These are phyloP conservation scores for Talaromyces thailandensis DNA, from an alignment of 495 filamentous ascomycete genomes.

Conservation along the genomic window DNA sequence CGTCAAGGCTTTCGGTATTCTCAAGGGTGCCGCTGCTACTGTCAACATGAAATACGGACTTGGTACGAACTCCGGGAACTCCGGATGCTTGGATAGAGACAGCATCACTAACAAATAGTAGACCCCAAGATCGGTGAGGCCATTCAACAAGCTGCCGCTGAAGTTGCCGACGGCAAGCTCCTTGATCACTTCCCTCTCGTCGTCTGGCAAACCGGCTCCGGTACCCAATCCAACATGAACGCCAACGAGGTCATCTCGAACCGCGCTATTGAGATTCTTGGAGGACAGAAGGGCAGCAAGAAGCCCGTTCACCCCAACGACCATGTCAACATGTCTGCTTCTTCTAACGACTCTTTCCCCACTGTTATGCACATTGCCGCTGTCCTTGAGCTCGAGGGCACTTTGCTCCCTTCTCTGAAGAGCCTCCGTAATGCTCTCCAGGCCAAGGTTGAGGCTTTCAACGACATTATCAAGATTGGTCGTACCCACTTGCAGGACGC, in stretches of 20 bases:
- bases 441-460: constrained; percentile 82
- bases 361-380: constrained; percentile 99
- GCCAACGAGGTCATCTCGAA: constrained; percentile 99
- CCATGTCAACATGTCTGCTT: constrained; percentile 98
- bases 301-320: constrained; percentile 99
- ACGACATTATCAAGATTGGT: constrained; percentile 95
- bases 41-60: constrained; percentile 96
- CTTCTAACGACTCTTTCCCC: constrained; percentile 98
- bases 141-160: constrained; percentile 86
- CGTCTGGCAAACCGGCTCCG: constrained; percentile 98
- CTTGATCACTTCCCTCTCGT: constrained; percentile 97
- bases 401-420: constrained; percentile 73
- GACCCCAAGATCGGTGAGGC: constrained; percentile 89
- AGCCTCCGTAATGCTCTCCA: constrained; percentile 75
- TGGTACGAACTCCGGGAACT: constrained; percentile 47
- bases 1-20: constrained; percentile 87
- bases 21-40: constrained; percentile 92
- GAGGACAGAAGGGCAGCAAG: constrained; percentile 88
- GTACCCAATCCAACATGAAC: constrained; percentile 99
- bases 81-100: not conserved
- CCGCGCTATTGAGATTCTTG: constrained; percentile 95
- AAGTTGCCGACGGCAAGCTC: constrained; percentile 90
- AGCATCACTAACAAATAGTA: constrained; percentile 14
- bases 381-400: constrained; percentile 81
- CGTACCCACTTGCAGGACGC: constrained; percentile 97